Base-by-base conservation (phyloP, 2,329 filamentous ascomycete species). In the Xylogone sp. region DNA sequence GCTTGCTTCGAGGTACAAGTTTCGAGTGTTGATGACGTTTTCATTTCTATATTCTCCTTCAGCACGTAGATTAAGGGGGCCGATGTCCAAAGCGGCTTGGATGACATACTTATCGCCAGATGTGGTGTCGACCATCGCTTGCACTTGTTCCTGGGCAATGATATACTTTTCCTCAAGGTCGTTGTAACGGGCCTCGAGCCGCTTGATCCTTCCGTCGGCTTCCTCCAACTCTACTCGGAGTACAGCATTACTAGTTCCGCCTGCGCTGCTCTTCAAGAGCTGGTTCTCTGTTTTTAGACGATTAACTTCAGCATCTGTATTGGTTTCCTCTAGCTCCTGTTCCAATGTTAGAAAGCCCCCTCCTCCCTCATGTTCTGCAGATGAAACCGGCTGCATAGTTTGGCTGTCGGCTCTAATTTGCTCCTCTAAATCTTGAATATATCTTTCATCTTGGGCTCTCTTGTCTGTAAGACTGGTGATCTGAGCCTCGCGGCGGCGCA, bases 281-380 rank as follows among this genome's bases (percentile, higher is more conserved):
- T 77, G 75, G 58, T 83, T 84, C 65, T 86, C 83, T 5, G 82
- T 78, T 62, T 79, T 81, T 45, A 86, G 69, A 29, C 82, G 76
- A 24, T 79, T 79, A 20, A 83, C 63, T n/a, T 75, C 74, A 43
- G 81, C 68, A 10, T 73, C 71, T 46, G 79, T 67, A 16, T 71
- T 71, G 31, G 52, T 59, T 44, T 60, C 57, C 45, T 80, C 76
- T 3, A 86, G 72, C 64, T 86, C 83, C 53, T 84, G 78, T 64
- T 84, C 82, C 8, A 86, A 75, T 53, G 70, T 81, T 42, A 77
- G 70, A 3, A 46, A 53, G 34, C 21, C 42, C 44, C 48, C 31
- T 42, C 21, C 42, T 44, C 48, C 31, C 9, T 42, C 49, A 19
- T 21, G 44, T 4, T 39, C 34, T 22, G 48, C 51, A 10, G 52